Conservation (phyloP, 495 filamentous ascomycete genomes). For the Aspergillus cristatus region DNA sequence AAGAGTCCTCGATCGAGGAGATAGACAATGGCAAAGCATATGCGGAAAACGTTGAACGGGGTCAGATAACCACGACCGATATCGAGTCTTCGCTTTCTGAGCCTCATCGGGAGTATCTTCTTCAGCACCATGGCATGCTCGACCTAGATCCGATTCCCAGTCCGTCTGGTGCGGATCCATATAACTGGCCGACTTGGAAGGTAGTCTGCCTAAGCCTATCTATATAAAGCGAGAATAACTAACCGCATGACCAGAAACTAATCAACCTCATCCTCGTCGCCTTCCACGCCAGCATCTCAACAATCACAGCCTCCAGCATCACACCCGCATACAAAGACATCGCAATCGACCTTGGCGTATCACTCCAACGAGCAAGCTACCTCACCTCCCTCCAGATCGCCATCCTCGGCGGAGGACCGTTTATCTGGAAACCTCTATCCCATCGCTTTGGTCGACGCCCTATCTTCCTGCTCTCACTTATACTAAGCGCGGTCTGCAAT, state of each 20-base stretch:
- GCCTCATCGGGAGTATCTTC: constrained; percentile 3
- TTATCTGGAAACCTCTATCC: constrained; percentile 46
- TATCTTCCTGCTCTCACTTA: constrained; percentile 39
- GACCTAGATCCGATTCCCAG: constrained; percentile 44
- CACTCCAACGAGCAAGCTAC: constrained; percentile 40
- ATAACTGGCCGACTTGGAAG: constrained; percentile 42
- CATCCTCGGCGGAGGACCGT: constrained; percentile 39
- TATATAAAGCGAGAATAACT: no score
- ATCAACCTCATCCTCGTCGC: constrained; percentile 43
- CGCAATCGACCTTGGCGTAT: constrained; percentile 34
- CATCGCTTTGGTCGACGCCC: constrained; percentile 46
- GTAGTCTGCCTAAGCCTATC: no score
- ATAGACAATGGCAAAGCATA: no score
- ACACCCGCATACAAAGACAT: constrained; percentile 44
- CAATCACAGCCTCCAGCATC: constrained; percentile 44
- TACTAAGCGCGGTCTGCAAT: constrained; percentile 37
- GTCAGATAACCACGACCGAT: no score
- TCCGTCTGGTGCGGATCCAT: constrained; percentile 38
- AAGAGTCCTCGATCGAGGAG: no score
- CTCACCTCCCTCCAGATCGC: constrained; percentile 44
- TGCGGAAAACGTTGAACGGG: no score
- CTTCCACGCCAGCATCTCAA: constrained; percentile 48
- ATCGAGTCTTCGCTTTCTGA: background rate
- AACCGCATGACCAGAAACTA: no score
- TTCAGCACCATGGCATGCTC: constrained; percentile 21